Conservation (phyloP, 148 eudicot species). For the Pouteria glomerata region DNA sequence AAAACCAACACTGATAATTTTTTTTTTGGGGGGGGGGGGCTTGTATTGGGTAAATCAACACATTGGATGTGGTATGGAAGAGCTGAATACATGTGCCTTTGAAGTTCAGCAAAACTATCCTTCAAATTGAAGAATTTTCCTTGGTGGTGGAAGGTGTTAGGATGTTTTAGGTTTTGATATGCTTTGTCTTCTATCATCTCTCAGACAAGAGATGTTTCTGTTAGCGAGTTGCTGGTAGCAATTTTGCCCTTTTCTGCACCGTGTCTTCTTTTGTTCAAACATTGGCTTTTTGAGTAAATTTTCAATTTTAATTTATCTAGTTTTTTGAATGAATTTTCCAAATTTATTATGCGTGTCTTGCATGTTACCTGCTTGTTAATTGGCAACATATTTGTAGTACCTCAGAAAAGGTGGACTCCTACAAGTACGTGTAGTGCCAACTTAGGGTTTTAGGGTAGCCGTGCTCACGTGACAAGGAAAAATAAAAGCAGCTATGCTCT, state of each 20-base stretch:
- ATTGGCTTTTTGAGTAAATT: not conserved
- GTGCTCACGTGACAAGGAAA: not conserved
- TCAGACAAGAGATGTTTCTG: not conserved
- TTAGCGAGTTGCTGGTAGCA: not conserved
- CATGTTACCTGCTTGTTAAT: not conserved
- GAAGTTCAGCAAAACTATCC: constrained; percentile 6
- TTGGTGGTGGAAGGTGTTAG: not conserved
- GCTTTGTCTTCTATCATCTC: not conserved
- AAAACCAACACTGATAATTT: not conserved
- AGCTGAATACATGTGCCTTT: not conserved
- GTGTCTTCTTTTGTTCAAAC: not conserved
- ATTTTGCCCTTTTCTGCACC: not conserved
- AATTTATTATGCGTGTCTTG: not conserved
- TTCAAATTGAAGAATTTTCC: not conserved
- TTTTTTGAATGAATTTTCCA: not conserved
- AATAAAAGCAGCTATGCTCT: not conserved
- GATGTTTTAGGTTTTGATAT: not conserved
- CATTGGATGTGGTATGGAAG: not conserved
- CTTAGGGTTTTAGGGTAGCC: not conserved
- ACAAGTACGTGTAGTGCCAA: not conserved
- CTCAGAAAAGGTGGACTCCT: not conserved
- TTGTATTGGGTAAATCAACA: no score
- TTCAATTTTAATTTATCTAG: not conserved
- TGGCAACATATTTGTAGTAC: not conserved
- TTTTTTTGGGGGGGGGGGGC: no score